These are phyloP conservation scores for Magnolia sinica DNA, from an alignment of 164 flowering plant species.

Conservation along the genomic window DNA sequence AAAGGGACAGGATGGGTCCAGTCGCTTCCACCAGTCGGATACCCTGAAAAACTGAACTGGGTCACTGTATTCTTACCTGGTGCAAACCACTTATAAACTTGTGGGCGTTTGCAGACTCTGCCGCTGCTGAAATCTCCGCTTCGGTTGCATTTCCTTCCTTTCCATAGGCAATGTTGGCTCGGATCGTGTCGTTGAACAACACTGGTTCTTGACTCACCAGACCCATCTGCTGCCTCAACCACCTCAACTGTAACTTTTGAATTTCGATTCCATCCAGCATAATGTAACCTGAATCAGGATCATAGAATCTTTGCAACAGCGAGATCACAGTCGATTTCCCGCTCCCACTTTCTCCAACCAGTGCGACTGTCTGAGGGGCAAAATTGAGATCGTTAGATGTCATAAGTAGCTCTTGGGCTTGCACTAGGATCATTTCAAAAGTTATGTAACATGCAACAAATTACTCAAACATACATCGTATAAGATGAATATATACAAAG, in stretches of 20 bases:
- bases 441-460: neutral
- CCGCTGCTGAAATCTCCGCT: slow-evolving; percentile 10
- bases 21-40: neutral
- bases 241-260: slow-evolving; percentile 30
- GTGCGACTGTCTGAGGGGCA: slow-evolving; percentile 34
- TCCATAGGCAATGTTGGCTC: slow-evolving; percentile 52
- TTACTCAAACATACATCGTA: neutral
- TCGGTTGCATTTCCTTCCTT: slow-evolving; percentile 39
- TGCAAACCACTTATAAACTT: slow-evolving; percentile 40
- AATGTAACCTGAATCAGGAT: slow-evolving; percentile 41
- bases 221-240: slow-evolving; percentile 52
- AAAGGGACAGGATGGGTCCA: neutral
- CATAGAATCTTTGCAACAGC: slow-evolving; percentile 43
- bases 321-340: slow-evolving; percentile 43
- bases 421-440: neutral
- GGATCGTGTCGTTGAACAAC: slow-evolving; percentile 40
- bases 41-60: neutral
- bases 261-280: slow-evolving; percentile 38
- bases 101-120: slow-evolving; percentile 41
- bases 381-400: neutral
- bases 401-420: neutral
- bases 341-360: slow-evolving; percentile 52
- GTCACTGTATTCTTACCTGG: slow-evolving; percentile 23
- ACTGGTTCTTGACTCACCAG: slow-evolving; percentile 50
- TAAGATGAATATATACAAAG: no score